Conservation (phyloP, 352 stramenopile species). For the Stramenopiles sp. region DNA sequence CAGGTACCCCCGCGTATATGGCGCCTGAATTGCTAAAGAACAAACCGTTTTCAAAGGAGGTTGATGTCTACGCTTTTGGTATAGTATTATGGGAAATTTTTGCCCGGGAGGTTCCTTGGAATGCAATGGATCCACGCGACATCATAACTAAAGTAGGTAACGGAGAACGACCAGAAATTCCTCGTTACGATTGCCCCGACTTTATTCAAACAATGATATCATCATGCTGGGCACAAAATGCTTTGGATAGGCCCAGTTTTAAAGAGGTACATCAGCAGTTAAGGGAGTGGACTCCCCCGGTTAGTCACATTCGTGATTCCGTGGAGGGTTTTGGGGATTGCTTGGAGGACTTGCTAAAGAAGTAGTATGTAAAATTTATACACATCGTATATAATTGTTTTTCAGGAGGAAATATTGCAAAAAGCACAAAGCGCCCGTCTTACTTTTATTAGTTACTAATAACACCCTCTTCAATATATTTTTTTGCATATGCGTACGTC, state of each 20-base stretch:
- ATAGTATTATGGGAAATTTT: conserved; percentile 75
- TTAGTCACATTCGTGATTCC: not conserved
- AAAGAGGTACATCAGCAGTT: not conserved
- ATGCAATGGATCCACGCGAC: conserved; percentile 66
- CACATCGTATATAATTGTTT: too few relatives aligned
- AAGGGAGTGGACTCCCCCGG: not conserved
- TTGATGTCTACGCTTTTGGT: conserved; percentile 78
- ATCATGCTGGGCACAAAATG: conserved; percentile 16
- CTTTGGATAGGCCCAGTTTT: not conserved
- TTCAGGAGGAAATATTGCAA: too few relatives aligned
- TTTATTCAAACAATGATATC: not conserved
- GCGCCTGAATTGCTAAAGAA: conserved; percentile 42
- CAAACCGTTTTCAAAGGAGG: conserved; percentile 55
- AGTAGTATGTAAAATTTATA: too few relatives aligned
- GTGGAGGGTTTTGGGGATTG: not conserved
- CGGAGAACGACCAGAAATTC: conserved; percentile 24
- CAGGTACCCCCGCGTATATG: conserved; percentile 63
- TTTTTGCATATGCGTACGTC: too few relatives aligned
- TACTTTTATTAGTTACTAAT: too few relatives aligned
- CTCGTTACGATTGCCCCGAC: conserved; percentile 13
- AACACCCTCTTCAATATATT: too few relatives aligned
- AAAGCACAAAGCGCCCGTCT: too few relatives aligned
- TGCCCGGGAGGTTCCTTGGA: conserved; percentile 55
- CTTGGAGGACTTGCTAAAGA: not conserved
- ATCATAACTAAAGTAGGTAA: conserved; percentile 23